A percentile compares a stretch with the other conserved stretches of the same genome.
Evolutionary conservation across 2,329 filamentous ascomycete genomes (phyloP).

Genomic region (Berkeleyomyces basicola): DNA sequence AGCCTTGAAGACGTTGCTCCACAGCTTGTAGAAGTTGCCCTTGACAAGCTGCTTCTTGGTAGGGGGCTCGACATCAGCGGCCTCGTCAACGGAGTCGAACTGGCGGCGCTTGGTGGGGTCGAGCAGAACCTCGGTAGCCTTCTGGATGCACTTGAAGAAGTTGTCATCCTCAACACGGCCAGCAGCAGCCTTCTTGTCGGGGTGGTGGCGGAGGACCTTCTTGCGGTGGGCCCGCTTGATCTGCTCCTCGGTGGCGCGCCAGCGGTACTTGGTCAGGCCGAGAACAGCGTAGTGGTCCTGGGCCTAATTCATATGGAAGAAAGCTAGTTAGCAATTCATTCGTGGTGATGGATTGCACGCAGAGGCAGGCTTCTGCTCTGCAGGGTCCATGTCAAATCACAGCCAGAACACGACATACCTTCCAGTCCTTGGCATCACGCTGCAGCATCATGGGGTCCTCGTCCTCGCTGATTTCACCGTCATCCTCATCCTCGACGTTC

Average conservation of each 20-base stretch:
- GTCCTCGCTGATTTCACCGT: constrained; percentile 78
- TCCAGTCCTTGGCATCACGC: constrained; percentile 97
- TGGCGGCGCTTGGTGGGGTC: constrained; percentile 87
- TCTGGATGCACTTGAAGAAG: constrained; percentile 99
- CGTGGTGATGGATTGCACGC: neutral
- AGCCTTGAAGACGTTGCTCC: constrained; percentile 76
- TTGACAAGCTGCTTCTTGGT: constrained; percentile 78
- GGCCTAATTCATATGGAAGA: constrained; percentile 30
- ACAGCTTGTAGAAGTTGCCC: constrained; percentile 89
- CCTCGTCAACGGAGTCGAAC: constrained; percentile 92
- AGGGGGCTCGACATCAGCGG: constrained; percentile 80
- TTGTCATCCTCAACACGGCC: constrained; percentile 82
- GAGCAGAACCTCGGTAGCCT: constrained; percentile 81
- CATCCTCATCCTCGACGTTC: constrained; percentile 84
- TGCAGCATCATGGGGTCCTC: constrained; percentile 87
- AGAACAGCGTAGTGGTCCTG: constrained; percentile 98
- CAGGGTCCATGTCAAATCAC: neutral
- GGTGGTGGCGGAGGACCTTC: constrained; percentile 98
- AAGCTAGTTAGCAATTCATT: neutral
- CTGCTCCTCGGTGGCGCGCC: constrained; percentile 86
- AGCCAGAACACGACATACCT: constrained; percentile 41
- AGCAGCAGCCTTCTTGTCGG: constrained; percentile 92
- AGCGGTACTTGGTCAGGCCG: constrained; percentile 81
- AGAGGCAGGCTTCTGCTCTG: neutral
- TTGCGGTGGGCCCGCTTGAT: constrained; percentile 98